phyloP scores from a whole-genome alignment of 2,329 filamentous ascomycete genomes.

The Colletotrichum tamarilloi region DNA sequence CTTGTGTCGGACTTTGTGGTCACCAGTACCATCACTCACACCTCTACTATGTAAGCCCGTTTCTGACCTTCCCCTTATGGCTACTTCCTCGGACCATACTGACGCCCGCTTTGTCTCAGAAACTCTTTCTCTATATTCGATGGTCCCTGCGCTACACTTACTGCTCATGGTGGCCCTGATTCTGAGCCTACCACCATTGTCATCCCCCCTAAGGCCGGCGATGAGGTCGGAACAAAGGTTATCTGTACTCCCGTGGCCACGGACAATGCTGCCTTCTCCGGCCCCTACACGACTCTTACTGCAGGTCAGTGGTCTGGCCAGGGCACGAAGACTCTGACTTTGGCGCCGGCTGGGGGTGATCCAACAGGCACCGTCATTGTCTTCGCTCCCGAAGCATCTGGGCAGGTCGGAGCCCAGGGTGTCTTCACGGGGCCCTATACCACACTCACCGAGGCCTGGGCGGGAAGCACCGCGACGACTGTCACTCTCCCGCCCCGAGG shows the following conservation, averaged over 20 bases:
- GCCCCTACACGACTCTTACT: not conserved
- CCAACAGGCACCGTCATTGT: not conserved
- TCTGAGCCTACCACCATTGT: not conserved
- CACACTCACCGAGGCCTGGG: not conserved
- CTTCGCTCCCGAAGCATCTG: not conserved
- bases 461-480: not conserved
- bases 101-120: not conserved
- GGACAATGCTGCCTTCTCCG: not conserved
- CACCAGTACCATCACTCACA: conserved; percentile 13
- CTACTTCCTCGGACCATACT: not conserved
- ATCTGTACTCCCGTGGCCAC: not conserved
- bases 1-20: conserved; percentile 16
- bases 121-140: not conserved
- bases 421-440: not conserved
- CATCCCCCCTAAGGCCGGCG: not conserved
- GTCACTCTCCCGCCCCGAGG: not conserved
- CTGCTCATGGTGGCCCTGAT: not conserved
- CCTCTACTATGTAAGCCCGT: conserved; percentile 6
- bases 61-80: not conserved
- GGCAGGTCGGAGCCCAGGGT: not conserved
- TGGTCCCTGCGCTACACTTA: not conserved
- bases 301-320: not conserved
- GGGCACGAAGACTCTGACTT: not conserved
- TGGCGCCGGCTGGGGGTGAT: not conserved
- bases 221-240: not conserved